These are phyloP conservation scores for Primulina tabacum DNA, from an alignment of 257 asterid species.

Conservation along the genomic window DNA sequence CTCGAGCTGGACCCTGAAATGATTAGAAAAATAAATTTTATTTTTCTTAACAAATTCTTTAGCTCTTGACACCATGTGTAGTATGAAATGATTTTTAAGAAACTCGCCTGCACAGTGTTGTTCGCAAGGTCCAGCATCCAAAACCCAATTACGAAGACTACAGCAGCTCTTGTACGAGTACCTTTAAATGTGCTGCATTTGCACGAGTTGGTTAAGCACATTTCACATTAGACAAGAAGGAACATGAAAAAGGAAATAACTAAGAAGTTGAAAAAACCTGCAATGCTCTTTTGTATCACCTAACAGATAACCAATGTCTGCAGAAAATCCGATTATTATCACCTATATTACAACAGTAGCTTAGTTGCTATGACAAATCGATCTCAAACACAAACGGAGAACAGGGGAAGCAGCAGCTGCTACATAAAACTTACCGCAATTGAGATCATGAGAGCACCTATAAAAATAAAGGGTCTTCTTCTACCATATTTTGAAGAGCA, in stretches of 20 bases:
- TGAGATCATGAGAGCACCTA: slow-evolving; percentile 86
- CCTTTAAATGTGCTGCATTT: slow-evolving; percentile 92
- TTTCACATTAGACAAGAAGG: slow-evolving; percentile 18
- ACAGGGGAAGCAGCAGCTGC: slow-evolving; percentile 9
- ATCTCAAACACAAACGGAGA: slow-evolving; percentile 16
- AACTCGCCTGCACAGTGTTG: slow-evolving; percentile 94
- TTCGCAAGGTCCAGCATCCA: slow-evolving; percentile 99
- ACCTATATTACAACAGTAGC: slow-evolving; percentile 59
- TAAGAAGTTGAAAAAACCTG: slow-evolving; percentile 58
- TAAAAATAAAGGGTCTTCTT: slow-evolving; percentile 80
- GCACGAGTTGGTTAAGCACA: slow-evolving; percentile 31
- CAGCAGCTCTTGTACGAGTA: slow-evolving; percentile 94
- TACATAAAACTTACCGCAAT: slow-evolving; percentile 56
- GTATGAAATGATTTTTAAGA: slow-evolving; percentile 15
- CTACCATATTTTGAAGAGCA: slow-evolving; percentile 88
- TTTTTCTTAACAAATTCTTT: not conserved
- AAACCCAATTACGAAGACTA: slow-evolving; percentile 84
- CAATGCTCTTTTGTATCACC: slow-evolving; percentile 98
- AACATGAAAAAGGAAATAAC: slow-evolving; percentile 22
- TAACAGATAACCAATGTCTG: slow-evolving; percentile 93
- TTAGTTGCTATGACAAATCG: slow-evolving; percentile 37
- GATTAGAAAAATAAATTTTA: slow-evolving; percentile 21
- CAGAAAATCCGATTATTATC: slow-evolving; percentile 90
- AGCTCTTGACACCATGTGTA: slow-evolving; percentile 3
- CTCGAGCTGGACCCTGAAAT: slow-evolving; percentile 98